Evolutionary conservation across 2,329 filamentous ascomycete species (phyloP).

Genomic region (Alternaria novae-zelandiae): DNA sequence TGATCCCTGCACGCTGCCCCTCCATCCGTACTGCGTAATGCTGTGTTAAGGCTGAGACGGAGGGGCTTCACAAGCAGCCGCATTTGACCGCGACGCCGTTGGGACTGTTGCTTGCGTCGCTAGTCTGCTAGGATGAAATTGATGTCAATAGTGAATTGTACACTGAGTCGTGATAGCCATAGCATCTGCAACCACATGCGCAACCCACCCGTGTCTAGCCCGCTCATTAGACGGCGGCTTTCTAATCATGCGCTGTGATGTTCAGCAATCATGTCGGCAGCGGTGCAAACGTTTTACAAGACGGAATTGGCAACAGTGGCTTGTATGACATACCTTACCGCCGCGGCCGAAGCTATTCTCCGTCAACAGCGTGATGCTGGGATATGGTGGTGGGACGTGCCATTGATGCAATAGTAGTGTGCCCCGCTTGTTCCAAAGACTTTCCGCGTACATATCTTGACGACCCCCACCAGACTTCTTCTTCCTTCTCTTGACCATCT

Average conservation of each 20-base stretch:
- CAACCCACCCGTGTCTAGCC: background rate
- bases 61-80: conserved; percentile 17
- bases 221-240: conserved; percentile 3
- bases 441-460: conserved; percentile 45
- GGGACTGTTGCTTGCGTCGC: conserved; percentile 4
- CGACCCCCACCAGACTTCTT: conserved; percentile 31
- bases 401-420: conserved; percentile 36
- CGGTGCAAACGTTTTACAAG: conserved; percentile 9
- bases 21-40: conserved; percentile 24
- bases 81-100: conserved; percentile 18
- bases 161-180: background rate
- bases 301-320: conserved; percentile 22
- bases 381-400: conserved; percentile 23
- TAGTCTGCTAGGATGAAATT: background rate
- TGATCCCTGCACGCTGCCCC: conserved; percentile 20
- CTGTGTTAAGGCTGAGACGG: conserved; percentile 24
- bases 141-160: background rate
- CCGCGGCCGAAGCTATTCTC: conserved; percentile 37
- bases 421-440: conserved; percentile 43
- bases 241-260: conserved; percentile 9
- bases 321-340: conserved; percentile 24
- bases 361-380: conserved; percentile 11
- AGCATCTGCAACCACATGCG: background rate
- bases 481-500: conserved; percentile 31
- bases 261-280: conserved; percentile 13